Conservation (phyloP, 805 yeast genomes). For the Candida ipomoeae region DNA sequence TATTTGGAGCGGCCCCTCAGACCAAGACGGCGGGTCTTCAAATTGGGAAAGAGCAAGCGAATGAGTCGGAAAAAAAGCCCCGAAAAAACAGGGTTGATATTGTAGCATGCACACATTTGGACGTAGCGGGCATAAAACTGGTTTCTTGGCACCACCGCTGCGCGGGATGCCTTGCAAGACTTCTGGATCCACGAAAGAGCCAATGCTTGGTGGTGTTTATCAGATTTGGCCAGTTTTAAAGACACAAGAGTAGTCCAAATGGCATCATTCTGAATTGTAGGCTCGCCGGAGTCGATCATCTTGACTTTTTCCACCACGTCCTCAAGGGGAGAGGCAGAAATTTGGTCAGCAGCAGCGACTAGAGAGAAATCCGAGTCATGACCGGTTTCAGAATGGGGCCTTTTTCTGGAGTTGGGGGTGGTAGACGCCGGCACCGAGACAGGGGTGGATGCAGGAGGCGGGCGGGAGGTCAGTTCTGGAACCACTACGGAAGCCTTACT, state of each 20-base stretch:
- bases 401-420: slow-evolving; percentile 1
- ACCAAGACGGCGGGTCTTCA: slow-evolving; percentile 76
- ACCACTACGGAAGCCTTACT: background rate
- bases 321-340: slow-evolving; percentile 7
- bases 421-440: background rate
- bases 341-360: slow-evolving; percentile 4
- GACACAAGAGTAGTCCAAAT: slow-evolving; percentile 7
- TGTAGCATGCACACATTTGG: slow-evolving; percentile 35
- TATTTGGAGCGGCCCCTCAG: slow-evolving; percentile 78
- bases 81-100: slow-evolving; percentile 60
- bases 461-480: background rate
- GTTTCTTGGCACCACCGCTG: slow-evolving; percentile 42
- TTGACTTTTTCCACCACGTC: slow-evolving; percentile 14
- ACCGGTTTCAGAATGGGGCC: slow-evolving; percentile 5
- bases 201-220: slow-evolving; percentile 68
- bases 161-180: slow-evolving; percentile 50
- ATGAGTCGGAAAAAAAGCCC: slow-evolving; percentile 62
- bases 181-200: slow-evolving; percentile 79
- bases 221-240: slow-evolving; percentile 26
- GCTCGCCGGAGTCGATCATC: slow-evolving; percentile 6
- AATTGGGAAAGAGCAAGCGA: slow-evolving; percentile 45
- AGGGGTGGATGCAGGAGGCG: background rate
- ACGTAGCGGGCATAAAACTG: slow-evolving; percentile 41
- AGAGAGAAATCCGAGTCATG: slow-evolving; percentile 11
- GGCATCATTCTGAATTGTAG: slow-evolving; percentile 7